Evolutionary conservation across 225 moss, liverwort and hornwort species (phyloP), one percentile per base, ranked within the genome.

Genomic region (Pseudoscleropodium purum): DNA sequence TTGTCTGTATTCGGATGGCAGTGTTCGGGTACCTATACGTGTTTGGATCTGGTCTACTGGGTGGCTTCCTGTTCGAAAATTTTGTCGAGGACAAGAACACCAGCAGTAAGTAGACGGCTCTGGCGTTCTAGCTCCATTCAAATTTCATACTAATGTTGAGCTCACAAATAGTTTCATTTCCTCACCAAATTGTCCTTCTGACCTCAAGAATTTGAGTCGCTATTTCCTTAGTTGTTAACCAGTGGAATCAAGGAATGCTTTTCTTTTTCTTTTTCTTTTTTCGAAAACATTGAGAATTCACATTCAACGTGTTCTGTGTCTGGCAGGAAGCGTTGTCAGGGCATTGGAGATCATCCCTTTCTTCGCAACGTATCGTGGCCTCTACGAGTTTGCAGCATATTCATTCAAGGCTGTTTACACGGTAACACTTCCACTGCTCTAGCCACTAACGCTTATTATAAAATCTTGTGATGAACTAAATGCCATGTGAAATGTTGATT

Each of bases 21-120:
- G 98, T 92, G 85, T 92, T 94, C 39, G 97, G 95, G 33, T 97
- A 96, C 75, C 87, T 98, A 0, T 98, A 98, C 84, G 97, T 98
- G 25, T 95, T 98, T 86, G 98, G 97, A 90, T 92, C 95, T 78
- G 98, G 98, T 83, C 89, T 98, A 31, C 83, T 98, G 21, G 97
- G 96, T 41, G 85, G 2, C 6, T 96, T 93, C 90, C 91, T 98
- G 81, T 98, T 91, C 90, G 79, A 89, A 34, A 94, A 94, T 87
- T 97, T 95, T 90, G 89, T 98, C 6, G 84, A 80, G 67, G 96
- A 95, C 86, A 36, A 9, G 60, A 17, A 87, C 17, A 96, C 94
- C 52, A 95, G 93, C 90, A 93, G 98, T 98, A 96, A 94, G 98
- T 92, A 85, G 19, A 39, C 57, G 20, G 7, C 77, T 76, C 27